Conservation (phyloP, 1,139 yeast genomes). For the Candida tropicalis region DNA sequence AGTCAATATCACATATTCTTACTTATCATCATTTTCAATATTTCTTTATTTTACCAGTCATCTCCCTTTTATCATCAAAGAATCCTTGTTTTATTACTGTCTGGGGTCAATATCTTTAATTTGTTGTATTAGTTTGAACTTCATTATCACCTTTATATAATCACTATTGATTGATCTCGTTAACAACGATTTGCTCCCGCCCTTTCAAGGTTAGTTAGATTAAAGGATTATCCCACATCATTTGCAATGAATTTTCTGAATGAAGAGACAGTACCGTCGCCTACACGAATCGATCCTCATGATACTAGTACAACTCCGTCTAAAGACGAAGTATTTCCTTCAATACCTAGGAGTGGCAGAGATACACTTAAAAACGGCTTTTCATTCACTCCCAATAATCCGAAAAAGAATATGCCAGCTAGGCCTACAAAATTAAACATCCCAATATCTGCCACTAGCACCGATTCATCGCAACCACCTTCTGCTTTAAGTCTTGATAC, state of each 20-base stretch:
- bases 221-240: not conserved
- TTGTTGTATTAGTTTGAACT: too few relatives aligned
- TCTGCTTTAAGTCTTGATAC: constrained; percentile 11
- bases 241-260: not conserved
- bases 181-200: too few relatives aligned
- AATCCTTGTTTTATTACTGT: too few relatives aligned
- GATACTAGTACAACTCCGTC: not conserved
- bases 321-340: not conserved
- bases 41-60: too few relatives aligned
- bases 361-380: not conserved
- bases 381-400: not conserved
- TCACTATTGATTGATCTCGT: too few relatives aligned
- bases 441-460: not conserved
- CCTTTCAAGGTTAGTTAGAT: not conserved
- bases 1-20: too few relatives aligned
- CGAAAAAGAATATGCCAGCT: not conserved
- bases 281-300: not conserved
- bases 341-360: not conserved
- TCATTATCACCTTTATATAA: too few relatives aligned
- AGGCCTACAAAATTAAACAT: not conserved
- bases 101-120: too few relatives aligned
- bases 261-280: not conserved
- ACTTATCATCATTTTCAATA: too few relatives aligned
- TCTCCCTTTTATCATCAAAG: too few relatives aligned
- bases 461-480: constrained; percentile 8